Conservation (phyloP, 768 basidiomycete genomes). For the Termitomyces sp. region DNA sequence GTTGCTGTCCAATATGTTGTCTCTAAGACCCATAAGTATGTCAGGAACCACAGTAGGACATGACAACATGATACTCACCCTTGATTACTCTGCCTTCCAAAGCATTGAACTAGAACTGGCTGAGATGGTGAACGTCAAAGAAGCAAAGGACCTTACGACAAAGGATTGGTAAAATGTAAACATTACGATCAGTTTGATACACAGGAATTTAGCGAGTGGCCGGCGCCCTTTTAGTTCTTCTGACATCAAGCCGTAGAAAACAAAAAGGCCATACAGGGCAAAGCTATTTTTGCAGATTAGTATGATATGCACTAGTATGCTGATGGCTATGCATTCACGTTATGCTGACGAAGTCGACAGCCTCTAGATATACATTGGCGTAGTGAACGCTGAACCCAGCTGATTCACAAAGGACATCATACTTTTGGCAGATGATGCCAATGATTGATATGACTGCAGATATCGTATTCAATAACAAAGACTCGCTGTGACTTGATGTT, state of each 20-base stretch:
- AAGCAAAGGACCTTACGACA: constrained; percentile 39
- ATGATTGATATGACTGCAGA: constrained; percentile 54
- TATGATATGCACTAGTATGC: not conserved
- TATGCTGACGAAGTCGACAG: constrained; percentile 77
- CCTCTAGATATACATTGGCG: constrained; percentile 66
- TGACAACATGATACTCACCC: constrained; percentile 24
- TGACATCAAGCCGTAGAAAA: constrained; percentile 79
- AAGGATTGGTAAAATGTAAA: constrained; percentile 87
- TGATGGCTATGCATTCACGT: constrained; percentile 37
- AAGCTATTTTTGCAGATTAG: constrained; percentile 34
- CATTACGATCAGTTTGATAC: constrained; percentile 85
- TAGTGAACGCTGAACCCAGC: constrained; percentile 52
- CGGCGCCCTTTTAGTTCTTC: constrained; percentile 72
- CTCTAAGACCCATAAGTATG: constrained; percentile 26
- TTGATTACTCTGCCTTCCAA: constrained; percentile 69
- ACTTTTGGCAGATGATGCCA: constrained; percentile 73
- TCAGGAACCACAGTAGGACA: not conserved
- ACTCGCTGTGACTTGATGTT: not conserved
- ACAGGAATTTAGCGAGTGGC: constrained; percentile 80
- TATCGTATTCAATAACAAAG: not conserved
- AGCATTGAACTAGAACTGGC: constrained; percentile 44
- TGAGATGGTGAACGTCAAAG: not conserved
- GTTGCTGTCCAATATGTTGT: constrained; percentile 79
- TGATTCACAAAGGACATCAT: constrained; percentile 63
- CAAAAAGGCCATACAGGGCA: constrained; percentile 78